phyloP scores from a whole-genome alignment of 176 grass and related monocot genomes.

The Triticum dicoccoides region DNA sequence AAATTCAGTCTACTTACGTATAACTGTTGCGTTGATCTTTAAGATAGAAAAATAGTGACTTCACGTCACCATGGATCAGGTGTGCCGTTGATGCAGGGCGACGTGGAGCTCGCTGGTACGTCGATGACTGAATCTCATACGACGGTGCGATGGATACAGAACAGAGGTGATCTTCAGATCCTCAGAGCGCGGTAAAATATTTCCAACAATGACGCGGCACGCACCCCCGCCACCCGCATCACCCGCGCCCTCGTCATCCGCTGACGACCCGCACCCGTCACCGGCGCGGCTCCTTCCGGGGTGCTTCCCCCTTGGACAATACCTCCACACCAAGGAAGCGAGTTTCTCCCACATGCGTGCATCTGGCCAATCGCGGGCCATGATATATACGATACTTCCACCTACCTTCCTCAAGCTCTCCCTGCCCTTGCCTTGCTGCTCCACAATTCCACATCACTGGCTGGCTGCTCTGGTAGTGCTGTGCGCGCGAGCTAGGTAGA shows the following conservation, averaged over 20 bases:
- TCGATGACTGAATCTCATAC: not conserved
- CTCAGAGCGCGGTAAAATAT: not conserved
- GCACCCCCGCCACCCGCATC: not conserved
- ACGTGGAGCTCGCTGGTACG: not conserved
- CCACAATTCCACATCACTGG: not conserved
- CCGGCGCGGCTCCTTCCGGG: not conserved
- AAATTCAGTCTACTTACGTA: no score
- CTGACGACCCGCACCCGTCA: not conserved
- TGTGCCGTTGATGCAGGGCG: not conserved
- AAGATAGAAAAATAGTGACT: not conserved
- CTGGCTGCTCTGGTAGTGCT: not conserved
- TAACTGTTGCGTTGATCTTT: no score
- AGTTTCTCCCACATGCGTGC: not conserved
- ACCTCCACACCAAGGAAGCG: slow-evolving; percentile 9
- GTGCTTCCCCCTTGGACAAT: slow-evolving; percentile 35
- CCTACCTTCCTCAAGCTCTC: not conserved
- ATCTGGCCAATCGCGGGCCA: not conserved
- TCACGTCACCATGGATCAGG: not conserved
- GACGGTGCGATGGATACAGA: not conserved
- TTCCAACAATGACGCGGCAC: not conserved
- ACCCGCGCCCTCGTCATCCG: not conserved
- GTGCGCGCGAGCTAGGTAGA: no score
- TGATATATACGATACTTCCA: not conserved
- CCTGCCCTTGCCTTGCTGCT: not conserved
- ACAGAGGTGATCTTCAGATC: not conserved